A percentile compares a stretch with the other conserved stretches of the same genome.
These are phyloP conservation scores for Tetrapisispora pingtungensis DNA, from an alignment of 805 yeast species.

Conservation along the genomic window DNA sequence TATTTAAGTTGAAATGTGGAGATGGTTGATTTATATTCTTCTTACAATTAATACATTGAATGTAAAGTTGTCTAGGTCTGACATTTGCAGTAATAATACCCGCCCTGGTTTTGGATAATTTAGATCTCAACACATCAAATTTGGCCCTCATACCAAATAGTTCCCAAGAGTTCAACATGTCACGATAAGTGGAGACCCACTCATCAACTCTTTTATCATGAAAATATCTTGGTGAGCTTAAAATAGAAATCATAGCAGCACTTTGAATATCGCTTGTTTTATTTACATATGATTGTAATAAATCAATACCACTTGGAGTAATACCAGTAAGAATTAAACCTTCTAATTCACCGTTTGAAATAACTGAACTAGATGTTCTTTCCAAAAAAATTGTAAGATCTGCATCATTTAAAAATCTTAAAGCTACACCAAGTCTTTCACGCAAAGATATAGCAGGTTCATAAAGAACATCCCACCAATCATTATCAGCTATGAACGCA, in stretches of 20 bases:
- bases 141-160: conserved; percentile 69
- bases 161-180: conserved; percentile 68
- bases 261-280: conserved; percentile 87
- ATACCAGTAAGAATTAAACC: conserved; percentile 89
- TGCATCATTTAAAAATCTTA: conserved; percentile 71
- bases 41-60: conserved; percentile 78
- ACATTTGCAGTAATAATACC: conserved; percentile 41
- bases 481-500: conserved; percentile 87
- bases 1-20: neutral
- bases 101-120: conserved; percentile 42
- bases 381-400: conserved; percentile 66
- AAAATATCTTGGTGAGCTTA: conserved; percentile 78
- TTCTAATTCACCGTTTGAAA: conserved; percentile 74
- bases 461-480: conserved; percentile 93
- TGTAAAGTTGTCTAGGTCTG: conserved; percentile 61
- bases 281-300: conserved; percentile 79
- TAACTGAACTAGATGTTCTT: conserved; percentile 60
- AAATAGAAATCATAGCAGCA: conserved; percentile 70
- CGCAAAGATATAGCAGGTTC: conserved; percentile 80
- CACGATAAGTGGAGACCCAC: conserved; percentile 69
- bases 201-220: conserved; percentile 58
- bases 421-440: conserved; percentile 84
- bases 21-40: conserved; percentile 43
- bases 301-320: conserved; percentile 70
- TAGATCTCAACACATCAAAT: conserved; percentile 71